Percentiles rank a stretch among this genome's conserved stretches.
These are phyloP conservation scores for Lodderomyces metapsilosis DNA, from an alignment of 1,139 yeast species.

Conservation along the genomic window DNA sequence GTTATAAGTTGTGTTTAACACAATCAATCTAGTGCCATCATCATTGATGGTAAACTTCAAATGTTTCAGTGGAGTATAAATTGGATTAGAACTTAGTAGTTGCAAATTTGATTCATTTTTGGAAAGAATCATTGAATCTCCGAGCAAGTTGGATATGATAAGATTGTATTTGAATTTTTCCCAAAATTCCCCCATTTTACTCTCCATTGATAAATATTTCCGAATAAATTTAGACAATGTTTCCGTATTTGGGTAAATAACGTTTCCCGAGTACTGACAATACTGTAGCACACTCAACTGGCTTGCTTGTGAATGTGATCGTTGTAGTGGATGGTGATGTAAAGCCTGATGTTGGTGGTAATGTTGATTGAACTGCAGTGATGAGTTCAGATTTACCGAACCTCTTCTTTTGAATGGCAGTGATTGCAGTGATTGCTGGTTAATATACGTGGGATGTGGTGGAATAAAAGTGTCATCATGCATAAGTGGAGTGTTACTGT, in stretches of 20 bases:
- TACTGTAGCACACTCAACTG: slow-evolving; percentile 6
- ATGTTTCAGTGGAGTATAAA: background rate
- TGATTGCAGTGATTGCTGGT: slow-evolving; percentile 1
- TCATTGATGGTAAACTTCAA: slow-evolving; percentile 9
- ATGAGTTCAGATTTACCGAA: slow-evolving; percentile 3
- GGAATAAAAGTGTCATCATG: slow-evolving; percentile 1
- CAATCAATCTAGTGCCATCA: slow-evolving; percentile 20
- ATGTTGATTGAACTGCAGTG: slow-evolving; percentile 3
- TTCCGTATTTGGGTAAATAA: slow-evolving; percentile 18
- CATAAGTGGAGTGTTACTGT: background rate
- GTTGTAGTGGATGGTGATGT: slow-evolving; percentile 1
- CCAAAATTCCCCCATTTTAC: slow-evolving; percentile 27
- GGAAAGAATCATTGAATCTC: slow-evolving; percentile 43
- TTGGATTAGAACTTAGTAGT: background rate
- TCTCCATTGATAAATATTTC: slow-evolving; percentile 26
- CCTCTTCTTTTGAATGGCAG: slow-evolving; percentile 3
- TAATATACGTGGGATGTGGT: slow-evolving; percentile 2
- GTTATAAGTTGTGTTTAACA: slow-evolving; percentile 15
- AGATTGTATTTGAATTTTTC: slow-evolving; percentile 45
- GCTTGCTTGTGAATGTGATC: slow-evolving; percentile 2
- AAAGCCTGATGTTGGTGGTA: background rate
- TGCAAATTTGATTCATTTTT: slow-evolving; percentile 39
- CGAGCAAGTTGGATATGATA: slow-evolving; percentile 40
- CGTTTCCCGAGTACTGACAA: slow-evolving; percentile 9
- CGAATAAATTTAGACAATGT: slow-evolving; percentile 27